phyloP scores from a whole-genome alignment of 176 grass and related monocot species.

The Eragrostis nindensis region DNA sequence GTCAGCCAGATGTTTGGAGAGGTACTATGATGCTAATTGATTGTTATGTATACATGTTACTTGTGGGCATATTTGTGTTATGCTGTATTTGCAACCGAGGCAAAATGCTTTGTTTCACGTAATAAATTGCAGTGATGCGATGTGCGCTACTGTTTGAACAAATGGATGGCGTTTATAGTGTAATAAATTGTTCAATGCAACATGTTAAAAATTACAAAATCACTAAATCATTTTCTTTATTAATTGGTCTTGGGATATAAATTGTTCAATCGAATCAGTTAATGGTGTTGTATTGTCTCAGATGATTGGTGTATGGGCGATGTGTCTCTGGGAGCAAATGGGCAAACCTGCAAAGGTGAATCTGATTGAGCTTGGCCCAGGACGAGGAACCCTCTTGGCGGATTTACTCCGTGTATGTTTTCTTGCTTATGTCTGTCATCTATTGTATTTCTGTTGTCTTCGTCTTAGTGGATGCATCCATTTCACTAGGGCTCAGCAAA shows the following conservation, averaged over 20 bases:
- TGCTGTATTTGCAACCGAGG: neutral
- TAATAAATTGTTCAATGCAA: neutral
- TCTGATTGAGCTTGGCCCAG: constrained; percentile 92
- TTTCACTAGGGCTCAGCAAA: constrained; percentile 79
- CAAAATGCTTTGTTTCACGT: neutral
- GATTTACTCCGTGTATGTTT: constrained; percentile 82
- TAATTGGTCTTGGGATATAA: constrained; percentile 13
- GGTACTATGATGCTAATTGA: constrained; percentile 47
- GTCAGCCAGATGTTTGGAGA: constrained; percentile 99
- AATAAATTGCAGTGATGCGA: neutral
- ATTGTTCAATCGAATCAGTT: neutral
- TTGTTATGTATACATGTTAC: neutral
- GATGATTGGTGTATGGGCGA: constrained; percentile 87
- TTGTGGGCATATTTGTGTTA: neutral
- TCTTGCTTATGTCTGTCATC: neutral
- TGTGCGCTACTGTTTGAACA: neutral
- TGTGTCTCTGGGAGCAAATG: constrained; percentile 98
- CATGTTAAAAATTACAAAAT: neutral
- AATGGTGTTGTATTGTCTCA: constrained; percentile 37
- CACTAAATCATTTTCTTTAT: neutral
- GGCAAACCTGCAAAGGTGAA: constrained; percentile 78
- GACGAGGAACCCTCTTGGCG: constrained; percentile 81
- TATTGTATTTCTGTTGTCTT: constrained; percentile 7
- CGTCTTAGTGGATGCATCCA: constrained; percentile 18
- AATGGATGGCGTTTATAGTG: neutral